Conservation (phyloP, 345 rosid species). For the Rhodomyrtus tomentosa region DNA sequence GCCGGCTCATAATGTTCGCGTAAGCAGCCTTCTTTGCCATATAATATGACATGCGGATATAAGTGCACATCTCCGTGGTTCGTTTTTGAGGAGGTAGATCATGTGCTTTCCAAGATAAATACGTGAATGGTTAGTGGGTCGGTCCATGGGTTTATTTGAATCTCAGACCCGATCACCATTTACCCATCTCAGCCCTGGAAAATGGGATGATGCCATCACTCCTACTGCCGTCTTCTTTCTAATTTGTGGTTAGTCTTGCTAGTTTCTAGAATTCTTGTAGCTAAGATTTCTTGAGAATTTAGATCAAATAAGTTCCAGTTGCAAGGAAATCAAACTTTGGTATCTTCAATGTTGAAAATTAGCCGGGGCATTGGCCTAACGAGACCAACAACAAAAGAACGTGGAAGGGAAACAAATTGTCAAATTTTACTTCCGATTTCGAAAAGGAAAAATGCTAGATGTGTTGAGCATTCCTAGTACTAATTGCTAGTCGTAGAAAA, state of each 20-base stretch:
- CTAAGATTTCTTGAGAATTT: not conserved
- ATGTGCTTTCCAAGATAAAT: not conserved
- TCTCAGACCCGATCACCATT: not conserved
- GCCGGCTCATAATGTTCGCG: not conserved
- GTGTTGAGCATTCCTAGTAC: not conserved
- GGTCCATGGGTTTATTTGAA: not conserved
- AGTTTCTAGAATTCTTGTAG: not conserved
- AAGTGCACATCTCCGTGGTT: not conserved
- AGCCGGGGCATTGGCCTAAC: not conserved
- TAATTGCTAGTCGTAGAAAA: not conserved
- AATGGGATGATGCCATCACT: not conserved
- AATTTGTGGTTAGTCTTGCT: not conserved
- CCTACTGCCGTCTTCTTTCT: not conserved
- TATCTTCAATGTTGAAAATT: not conserved
- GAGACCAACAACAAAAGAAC: not conserved
- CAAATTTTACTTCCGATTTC: not conserved
- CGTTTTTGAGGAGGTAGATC: not conserved
- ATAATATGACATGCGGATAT: not conserved
- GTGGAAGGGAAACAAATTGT: not conserved
- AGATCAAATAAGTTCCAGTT: not conserved
- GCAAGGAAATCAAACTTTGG: not conserved
- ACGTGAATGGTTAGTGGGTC: not conserved
- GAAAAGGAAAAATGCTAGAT: not conserved
- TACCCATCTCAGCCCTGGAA: not conserved
- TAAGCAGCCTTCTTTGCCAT: not conserved